These are phyloP conservation scores for Termitomyces sp. DNA, from an alignment of 768 basidiomycete genomes.

Conservation along the genomic window DNA sequence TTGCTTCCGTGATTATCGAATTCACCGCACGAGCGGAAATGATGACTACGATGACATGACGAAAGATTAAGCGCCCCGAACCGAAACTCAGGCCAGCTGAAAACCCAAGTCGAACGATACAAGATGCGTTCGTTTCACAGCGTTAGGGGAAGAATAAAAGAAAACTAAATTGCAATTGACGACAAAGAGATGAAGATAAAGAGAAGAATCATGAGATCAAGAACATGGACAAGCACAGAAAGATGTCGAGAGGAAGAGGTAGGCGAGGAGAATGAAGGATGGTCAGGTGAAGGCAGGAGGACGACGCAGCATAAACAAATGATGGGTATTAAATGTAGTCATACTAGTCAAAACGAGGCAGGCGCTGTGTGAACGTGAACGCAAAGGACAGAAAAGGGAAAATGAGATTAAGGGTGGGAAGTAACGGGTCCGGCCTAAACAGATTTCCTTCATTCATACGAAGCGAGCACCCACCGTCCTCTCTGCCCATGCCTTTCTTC, in stretches of 20 bases:
- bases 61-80: not conserved
- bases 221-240: not conserved
- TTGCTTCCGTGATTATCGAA: not conserved
- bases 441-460: not conserved
- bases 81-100: not conserved
- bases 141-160: not conserved
- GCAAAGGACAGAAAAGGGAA: not conserved
- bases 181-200: not conserved
- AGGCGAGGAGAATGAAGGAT: not conserved
- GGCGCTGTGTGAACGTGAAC: not conserved
- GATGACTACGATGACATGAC: not conserved
- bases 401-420: not conserved
- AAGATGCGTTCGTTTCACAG: not conserved
- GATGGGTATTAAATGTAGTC: conserved; percentile 3
- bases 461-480: not conserved
- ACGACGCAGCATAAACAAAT: conserved; percentile 1
- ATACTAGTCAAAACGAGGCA: not conserved
- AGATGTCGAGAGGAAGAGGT: not conserved
- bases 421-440: conserved; percentile 4
- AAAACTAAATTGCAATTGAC: conserved; percentile 2
- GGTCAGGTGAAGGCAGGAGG: not conserved
- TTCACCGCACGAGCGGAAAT: not conserved
- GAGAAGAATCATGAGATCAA: not conserved
- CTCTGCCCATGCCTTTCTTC: not conserved
- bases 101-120: not conserved